Evolutionary conservation across 228 moss, liverwort and hornwort species (phyloP).

Genomic region (Sphagnum fallax): DNA sequence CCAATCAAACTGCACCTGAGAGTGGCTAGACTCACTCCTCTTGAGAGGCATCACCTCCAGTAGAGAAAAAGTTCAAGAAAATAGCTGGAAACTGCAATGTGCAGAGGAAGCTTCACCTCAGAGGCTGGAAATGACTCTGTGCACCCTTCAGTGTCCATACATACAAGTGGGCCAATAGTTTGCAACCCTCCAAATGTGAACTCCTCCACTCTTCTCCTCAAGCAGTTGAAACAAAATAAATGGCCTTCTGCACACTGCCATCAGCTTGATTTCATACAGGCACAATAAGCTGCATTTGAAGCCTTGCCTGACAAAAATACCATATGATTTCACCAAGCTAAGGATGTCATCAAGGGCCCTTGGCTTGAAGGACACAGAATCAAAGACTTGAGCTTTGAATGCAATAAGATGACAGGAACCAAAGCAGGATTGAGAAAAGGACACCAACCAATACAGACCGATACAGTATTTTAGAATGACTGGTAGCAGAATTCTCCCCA

Average conservation of each 20-base stretch:
- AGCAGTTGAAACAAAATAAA: constrained; percentile 73
- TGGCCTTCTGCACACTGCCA: constrained; percentile 89
- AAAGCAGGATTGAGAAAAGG: too few relatives aligned
- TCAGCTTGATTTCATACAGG: not conserved
- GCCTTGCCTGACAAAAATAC: too few relatives aligned
- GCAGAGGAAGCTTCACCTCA: constrained; percentile 36
- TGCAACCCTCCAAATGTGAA: constrained; percentile 66
- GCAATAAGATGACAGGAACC: too few relatives aligned
- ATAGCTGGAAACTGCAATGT: too few relatives aligned
- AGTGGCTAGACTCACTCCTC: too few relatives aligned
- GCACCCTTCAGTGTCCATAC: constrained; percentile 78
- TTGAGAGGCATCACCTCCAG: too few relatives aligned
- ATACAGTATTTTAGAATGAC: too few relatives aligned
- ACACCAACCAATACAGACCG: too few relatives aligned
- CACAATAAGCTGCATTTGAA: not conserved
- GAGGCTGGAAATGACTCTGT: constrained; percentile 71
- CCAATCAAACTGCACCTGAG: too few relatives aligned
- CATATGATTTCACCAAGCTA: not conserved
- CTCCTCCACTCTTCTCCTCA: constrained; percentile 73
- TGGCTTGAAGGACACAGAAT: not conserved
- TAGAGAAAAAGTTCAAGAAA: too few relatives aligned
- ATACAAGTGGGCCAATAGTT: constrained; percentile 43
- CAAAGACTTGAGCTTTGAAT: too few relatives aligned
- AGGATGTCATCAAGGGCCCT: not conserved
- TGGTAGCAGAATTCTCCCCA: too few relatives aligned